Base-by-base conservation (phyloP, 768 basidiomycete species). In the Russula emetica region DNA sequence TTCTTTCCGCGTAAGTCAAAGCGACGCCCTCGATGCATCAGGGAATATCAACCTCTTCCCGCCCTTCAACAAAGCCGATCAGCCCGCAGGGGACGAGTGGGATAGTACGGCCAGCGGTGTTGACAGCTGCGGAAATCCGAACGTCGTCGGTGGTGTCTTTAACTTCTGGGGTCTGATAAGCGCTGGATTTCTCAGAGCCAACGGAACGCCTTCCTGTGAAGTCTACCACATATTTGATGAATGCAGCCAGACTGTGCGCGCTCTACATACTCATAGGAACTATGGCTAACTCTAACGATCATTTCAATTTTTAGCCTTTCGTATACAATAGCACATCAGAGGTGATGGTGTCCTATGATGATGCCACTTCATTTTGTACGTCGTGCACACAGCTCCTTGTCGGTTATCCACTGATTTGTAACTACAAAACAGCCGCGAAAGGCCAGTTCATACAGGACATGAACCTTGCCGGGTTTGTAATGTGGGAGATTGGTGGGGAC, bases 231-330 rank as follows among this genome's bases (percentile, higher is more conserved):
- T 75, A 16, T 89, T 78, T 67, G 87, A 90, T 64, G 70, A 78
- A 7, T 92, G 90, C 76, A 87, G 83, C 66, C 82, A 89, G 75
- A 92, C 90, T 60, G 90, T 91, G 66, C 36, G 62, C 18, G 24
- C 36, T 84, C 76, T 3, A 4, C 9, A 40, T 8, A 10, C 20
- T 53, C 5, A 28, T 62, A 20, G 30, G 30, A n/a, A 5, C 8
- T 0, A 47, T 6, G 36, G 13, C 54, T 2, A 7, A 30, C 60
- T 36, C 69, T 40, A 9, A 16, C 6, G 26, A 49, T 34, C 42
- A 32, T 55, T 42, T 34, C n/a, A 14, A 42, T 61, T 26, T n/a
- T 22, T 70, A 92, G 90, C 85, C 88, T 1, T 88, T 80, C 63
- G 80, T 89, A 28, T 90, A 88, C 73, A 79, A 87, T 71, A 63